Conservation (phyloP, 805 yeast species). For the Brettanomyces nanus region DNA sequence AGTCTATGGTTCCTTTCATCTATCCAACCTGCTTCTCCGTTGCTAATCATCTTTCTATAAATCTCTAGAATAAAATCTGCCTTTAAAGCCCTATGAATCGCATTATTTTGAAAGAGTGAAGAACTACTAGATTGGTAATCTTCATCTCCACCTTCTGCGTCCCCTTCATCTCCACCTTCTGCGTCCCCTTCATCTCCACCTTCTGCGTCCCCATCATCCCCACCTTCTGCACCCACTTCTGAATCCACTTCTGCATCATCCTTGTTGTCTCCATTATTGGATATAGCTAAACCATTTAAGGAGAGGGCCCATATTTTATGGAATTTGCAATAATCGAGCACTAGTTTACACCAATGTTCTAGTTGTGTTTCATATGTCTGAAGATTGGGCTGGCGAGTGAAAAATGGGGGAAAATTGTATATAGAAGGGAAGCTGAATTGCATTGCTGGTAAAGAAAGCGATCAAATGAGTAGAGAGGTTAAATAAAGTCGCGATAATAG, state of each 20-base stretch:
- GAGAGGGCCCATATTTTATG: slow-evolving; percentile 49
- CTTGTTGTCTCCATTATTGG: slow-evolving; percentile 5
- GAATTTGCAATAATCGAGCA: slow-evolving; percentile 52
- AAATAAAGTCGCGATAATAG: too few species aligned
- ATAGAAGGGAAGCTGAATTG: slow-evolving; percentile 40
- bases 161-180: slow-evolving; percentile 24
- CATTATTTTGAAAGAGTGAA: slow-evolving; percentile 41
- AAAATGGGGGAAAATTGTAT: slow-evolving; percentile 82
- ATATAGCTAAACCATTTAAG: slow-evolving; percentile 25
- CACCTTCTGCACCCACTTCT: slow-evolving; percentile 8
- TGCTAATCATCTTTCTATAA: slow-evolving; percentile 45
- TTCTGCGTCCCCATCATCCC: slow-evolving; percentile 18
- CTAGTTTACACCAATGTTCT: slow-evolving; percentile 64
- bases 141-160: slow-evolving; percentile 11
- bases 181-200: too few species aligned
- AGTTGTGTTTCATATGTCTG: slow-evolving; percentile 72
- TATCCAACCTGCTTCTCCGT: slow-evolving; percentile 50
- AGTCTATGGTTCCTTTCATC: slow-evolving; percentile 34
- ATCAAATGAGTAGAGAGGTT: too few species aligned
- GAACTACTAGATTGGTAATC: slow-evolving; percentile 6
- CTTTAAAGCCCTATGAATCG: slow-evolving; percentile 45
- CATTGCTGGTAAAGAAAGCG: too few species aligned
- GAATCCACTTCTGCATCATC: slow-evolving; percentile 1
- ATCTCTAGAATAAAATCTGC: slow-evolving; percentile 49
- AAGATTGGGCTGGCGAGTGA: slow-evolving; percentile 80